A percentile compares a stretch with the other conserved stretches of the same genome.
Conservation (phyloP, 768 basidiomycete genomes). For the Pleurotus giganteus region DNA sequence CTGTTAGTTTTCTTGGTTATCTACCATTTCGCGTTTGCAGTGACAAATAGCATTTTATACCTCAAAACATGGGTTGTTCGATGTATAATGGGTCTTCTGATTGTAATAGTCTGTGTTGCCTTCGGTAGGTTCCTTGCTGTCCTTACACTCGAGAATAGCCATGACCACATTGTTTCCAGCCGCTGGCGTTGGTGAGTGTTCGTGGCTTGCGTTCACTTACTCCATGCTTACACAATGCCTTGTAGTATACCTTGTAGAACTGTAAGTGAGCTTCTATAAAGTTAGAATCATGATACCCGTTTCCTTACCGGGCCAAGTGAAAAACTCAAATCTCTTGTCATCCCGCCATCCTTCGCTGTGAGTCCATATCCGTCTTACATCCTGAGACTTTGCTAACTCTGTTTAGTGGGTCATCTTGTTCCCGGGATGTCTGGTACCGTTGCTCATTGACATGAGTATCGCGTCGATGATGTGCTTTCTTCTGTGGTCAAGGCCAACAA, state of each 20-base stretch:
- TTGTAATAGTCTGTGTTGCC: not conserved
- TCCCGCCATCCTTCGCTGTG: constrained; percentile 6
- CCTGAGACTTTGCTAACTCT: not conserved
- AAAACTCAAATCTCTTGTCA: constrained; percentile 4
- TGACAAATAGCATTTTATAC: not conserved
- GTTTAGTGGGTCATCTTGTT: constrained; percentile 10
- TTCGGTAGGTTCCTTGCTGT: not conserved
- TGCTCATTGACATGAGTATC: constrained; percentile 3
- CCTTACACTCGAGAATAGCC: not conserved
- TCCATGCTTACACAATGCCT: not conserved
- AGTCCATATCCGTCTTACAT: not conserved
- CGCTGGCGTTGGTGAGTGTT: constrained; percentile 1
- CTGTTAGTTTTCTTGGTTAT: not conserved
- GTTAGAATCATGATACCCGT: too few species aligned
- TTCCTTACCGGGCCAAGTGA: too few species aligned
- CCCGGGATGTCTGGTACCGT: not conserved
- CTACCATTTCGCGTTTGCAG: not conserved
- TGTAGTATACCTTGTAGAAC: not conserved
- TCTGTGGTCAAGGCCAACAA: not conserved
- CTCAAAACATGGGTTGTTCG: not conserved
- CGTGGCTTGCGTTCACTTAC: not conserved
- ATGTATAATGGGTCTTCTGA: not conserved
- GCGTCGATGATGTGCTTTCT: constrained; percentile 10
- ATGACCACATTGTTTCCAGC: not conserved
- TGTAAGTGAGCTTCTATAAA: not conserved